phyloP scores from a whole-genome alignment of 23 red algal species.

The Gracilaria domingensis region DNA sequence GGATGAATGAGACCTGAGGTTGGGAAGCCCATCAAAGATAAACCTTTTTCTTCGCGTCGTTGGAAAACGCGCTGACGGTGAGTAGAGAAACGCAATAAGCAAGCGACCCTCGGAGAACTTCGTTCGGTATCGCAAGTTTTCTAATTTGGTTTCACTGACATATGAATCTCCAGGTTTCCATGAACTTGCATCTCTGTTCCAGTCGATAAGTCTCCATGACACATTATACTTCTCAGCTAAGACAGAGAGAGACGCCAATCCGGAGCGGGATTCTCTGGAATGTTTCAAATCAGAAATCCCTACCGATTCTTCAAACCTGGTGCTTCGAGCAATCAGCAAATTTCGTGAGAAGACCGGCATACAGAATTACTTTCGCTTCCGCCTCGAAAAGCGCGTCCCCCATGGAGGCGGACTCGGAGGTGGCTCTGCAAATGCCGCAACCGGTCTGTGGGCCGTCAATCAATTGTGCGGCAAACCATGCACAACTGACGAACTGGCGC shows the following conservation, averaged over 20 bases:
- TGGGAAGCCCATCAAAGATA: constrained; percentile 89
- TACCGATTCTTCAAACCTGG: constrained; percentile 84
- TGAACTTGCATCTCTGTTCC: constrained; percentile 94
- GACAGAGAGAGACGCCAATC: constrained; percentile 22
- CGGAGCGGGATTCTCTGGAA: constrained; percentile 70
- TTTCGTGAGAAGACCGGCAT: constrained; percentile 79
- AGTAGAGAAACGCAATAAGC: background rate
- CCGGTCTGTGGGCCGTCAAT: constrained; percentile 96
- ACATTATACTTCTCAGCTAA: constrained; percentile 78
- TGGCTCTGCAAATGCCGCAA: constrained; percentile 95
- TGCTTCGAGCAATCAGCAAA: constrained; percentile 79
- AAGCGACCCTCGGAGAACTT: background rate
- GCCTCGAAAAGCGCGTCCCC: constrained; percentile 91
- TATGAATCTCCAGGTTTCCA: constrained; percentile 63
- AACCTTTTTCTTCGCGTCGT: constrained; percentile 95
- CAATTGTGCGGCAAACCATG: constrained; percentile 70
- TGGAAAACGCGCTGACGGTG: constrained; percentile 79
- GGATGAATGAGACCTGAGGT: constrained; percentile 69
- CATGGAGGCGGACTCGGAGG: constrained; percentile 91
- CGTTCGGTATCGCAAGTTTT: background rate
- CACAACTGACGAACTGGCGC: constrained; percentile 62
- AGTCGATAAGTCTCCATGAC: constrained; percentile 91
- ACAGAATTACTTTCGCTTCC: constrained; percentile 67
- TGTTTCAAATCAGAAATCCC: constrained; percentile 78
- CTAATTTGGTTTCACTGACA: background rate